Conservation (phyloP, 2,329 filamentous ascomycete species). For the Ophiocordyceps robertsii region DNA sequence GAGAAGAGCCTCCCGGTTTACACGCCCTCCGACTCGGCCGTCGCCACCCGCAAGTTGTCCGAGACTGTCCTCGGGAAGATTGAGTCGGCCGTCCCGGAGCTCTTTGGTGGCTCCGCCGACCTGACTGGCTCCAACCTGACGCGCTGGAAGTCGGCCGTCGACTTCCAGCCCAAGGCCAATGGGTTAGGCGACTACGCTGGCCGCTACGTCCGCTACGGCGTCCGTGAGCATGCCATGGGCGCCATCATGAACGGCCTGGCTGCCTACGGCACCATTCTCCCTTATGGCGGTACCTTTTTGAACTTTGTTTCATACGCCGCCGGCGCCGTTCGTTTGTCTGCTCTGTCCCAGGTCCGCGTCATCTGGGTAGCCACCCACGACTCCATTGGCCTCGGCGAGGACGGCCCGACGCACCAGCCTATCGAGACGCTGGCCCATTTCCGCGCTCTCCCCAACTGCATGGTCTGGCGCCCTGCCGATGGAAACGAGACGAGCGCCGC, state of each 20-base stretch:
- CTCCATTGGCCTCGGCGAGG: constrained; percentile 97
- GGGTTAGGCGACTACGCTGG: constrained; percentile 82
- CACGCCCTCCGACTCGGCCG: constrained; percentile 69
- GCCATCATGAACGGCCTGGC: constrained; percentile 90
- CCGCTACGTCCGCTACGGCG: constrained; percentile 86
- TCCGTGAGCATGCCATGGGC: constrained; percentile 85
- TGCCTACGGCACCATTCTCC: constrained; percentile 89
- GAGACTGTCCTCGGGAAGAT: constrained; percentile 87
- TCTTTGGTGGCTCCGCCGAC: constrained; percentile 92
- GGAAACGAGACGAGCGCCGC: constrained; percentile 97
- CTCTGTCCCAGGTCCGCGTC: constrained; percentile 77
- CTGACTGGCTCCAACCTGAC: constrained; percentile 98
- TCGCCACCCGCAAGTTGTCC: constrained; percentile 92
- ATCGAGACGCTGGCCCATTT: constrained; percentile 98
- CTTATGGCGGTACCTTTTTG: constrained; percentile 91
- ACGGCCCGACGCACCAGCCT: constrained; percentile 96
- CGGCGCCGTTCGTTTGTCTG: constrained; percentile 85
- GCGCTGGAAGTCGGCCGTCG: constrained; percentile 89
- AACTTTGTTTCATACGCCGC: constrained; percentile 99
- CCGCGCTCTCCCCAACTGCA: constrained; percentile 96
- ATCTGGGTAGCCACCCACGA: constrained; percentile 98
- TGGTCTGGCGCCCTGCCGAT: constrained; percentile 98
- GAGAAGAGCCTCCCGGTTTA: constrained; percentile 87
- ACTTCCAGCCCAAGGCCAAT: constrained; percentile 86
- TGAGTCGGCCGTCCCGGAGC: constrained; percentile 70